A percentile compares a stretch with the other conserved stretches of the same genome.
Evolutionary conservation across 352 stramenopile species (phyloP).

Genomic region (Elongisporangium prolatum): DNA sequence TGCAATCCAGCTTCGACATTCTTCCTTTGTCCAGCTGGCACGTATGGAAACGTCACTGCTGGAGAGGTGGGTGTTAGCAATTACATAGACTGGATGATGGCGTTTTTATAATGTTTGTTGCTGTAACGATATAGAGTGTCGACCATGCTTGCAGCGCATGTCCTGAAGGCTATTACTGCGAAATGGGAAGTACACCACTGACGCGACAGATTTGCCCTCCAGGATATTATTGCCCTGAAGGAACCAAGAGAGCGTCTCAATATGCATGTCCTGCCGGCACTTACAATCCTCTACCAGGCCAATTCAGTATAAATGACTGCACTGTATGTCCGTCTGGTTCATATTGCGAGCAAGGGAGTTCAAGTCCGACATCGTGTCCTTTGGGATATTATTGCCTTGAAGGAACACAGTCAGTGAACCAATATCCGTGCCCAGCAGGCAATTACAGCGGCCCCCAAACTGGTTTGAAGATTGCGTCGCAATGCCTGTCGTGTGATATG

Average conservation of each 20-base stretch:
- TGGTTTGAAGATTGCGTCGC: slow-evolving; percentile 30
- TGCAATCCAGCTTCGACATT: slow-evolving; percentile 84
- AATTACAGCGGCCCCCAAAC: slow-evolving; percentile 76
- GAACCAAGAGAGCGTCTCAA: slow-evolving; percentile 54
- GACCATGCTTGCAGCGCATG: slow-evolving; percentile 74
- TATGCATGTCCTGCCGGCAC: slow-evolving; percentile 87
- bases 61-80: slow-evolving; percentile 57
- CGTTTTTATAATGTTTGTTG: no score
- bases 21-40: slow-evolving; percentile 84
- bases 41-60: slow-evolving; percentile 78
- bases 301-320: slow-evolving; percentile 53
- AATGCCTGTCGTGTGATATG: slow-evolving; percentile 53
- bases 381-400: slow-evolving; percentile 81
- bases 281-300: slow-evolving; percentile 53
- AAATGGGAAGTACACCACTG: slow-evolving; percentile 65
- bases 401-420: slow-evolving; percentile 47
- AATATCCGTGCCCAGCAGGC: slow-evolving; percentile 86
- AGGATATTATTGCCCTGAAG: slow-evolving; percentile 67
- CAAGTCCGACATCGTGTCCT: slow-evolving; percentile 50
- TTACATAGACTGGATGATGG: no score
- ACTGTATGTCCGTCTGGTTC: slow-evolving; percentile 47
- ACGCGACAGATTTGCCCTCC: slow-evolving; percentile 58
- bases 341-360: slow-evolving; percentile 56
- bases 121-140: slow-evolving; percentile 43
- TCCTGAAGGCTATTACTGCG: slow-evolving; percentile 71